These are phyloP conservation scores for Helotiales sp. DNA, from an alignment of 2,329 filamentous ascomycete species.

Conservation along the genomic window DNA sequence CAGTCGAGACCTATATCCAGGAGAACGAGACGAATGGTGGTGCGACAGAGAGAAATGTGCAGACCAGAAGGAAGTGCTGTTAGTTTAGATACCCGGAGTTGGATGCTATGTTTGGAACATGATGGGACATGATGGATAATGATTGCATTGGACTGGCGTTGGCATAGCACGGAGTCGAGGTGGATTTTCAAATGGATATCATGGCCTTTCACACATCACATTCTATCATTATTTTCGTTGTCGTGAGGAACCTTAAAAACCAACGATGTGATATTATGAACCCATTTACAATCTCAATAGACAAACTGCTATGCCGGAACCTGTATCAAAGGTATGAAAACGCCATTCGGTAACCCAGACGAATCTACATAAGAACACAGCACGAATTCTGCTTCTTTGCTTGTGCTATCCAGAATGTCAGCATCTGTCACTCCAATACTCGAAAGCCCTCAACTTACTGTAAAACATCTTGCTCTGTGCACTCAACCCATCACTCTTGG, in stretches of 20 bases:
- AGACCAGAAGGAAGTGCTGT: slow-evolving; percentile 34
- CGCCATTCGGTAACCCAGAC: slow-evolving; percentile 17
- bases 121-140: slow-evolving; percentile 6
- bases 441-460: slow-evolving; percentile 50
- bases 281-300: slow-evolving; percentile 21
- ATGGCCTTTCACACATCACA: neutral
- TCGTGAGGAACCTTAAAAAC: no score
- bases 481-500: slow-evolving; percentile 89
- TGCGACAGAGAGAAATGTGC: slow-evolving; percentile 27
- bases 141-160: slow-evolving; percentile 7
- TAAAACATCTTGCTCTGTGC: slow-evolving; percentile 98
- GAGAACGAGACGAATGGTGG: slow-evolving; percentile 33
- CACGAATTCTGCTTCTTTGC: slow-evolving; percentile 82
- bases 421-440: neutral
- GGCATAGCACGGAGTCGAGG: slow-evolving; percentile 18
- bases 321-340: slow-evolving; percentile 24
- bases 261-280: slow-evolving; percentile 6
- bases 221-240: neutral
- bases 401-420: slow-evolving; percentile 44
- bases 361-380: slow-evolving; percentile 65
- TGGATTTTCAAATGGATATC: slow-evolving; percentile 10
- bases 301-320: slow-evolving; percentile 21
- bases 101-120: slow-evolving; percentile 21
- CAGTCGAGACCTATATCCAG: slow-evolving; percentile 43
- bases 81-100: slow-evolving; percentile 27